Evolutionary conservation across 1,284 basidiomycete species (phyloP).

Genomic region (Cryptococcus sp.): DNA sequence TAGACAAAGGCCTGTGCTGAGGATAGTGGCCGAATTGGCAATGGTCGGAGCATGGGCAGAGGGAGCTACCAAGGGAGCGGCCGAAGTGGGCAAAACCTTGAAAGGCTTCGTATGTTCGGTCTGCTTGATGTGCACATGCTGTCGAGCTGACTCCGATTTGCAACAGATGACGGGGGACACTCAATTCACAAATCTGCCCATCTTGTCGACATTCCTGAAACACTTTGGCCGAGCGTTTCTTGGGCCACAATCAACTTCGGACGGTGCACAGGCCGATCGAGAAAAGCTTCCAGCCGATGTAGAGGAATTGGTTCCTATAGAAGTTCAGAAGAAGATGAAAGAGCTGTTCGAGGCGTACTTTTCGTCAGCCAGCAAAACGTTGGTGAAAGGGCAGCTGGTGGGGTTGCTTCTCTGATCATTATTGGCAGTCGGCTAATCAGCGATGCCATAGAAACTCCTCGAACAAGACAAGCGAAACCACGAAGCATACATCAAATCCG

Average conservation of each 20-base stretch:
- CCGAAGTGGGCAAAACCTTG: conserved; percentile 72
- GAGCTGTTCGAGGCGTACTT: conserved; percentile 93
- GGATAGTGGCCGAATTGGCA: conserved; percentile 86
- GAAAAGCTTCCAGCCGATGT: conserved; percentile 58
- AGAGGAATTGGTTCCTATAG: conserved; percentile 73
- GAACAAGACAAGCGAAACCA: conserved; percentile 95
- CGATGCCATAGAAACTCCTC: conserved; percentile 72
- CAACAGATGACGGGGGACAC: conserved; percentile 80
- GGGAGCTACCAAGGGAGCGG: conserved; percentile 63
- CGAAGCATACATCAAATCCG: conserved; percentile 97
- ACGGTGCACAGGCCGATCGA: conserved; percentile 7
- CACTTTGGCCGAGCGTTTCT: conserved; percentile 78
- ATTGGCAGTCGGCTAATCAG: background rate
- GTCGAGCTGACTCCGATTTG: background rate
- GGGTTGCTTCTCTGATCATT: conserved; percentile 30
- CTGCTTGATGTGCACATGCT: background rate
- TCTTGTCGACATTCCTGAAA: conserved; percentile 82
- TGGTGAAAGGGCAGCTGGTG: conserved; percentile 87
- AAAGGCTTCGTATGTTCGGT: conserved; percentile 63
- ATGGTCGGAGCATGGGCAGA: conserved; percentile 69
- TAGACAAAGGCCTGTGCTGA: conserved; percentile 80
- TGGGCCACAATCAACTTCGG: conserved; percentile 59
- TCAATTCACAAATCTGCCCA: conserved; percentile 77
- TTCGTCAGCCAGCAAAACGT: conserved; percentile 84
- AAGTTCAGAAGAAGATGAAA: conserved; percentile 83